These are phyloP conservation scores for Jacaranda copaia DNA, from an alignment of 257 asterid genomes.

Conservation along the genomic window DNA sequence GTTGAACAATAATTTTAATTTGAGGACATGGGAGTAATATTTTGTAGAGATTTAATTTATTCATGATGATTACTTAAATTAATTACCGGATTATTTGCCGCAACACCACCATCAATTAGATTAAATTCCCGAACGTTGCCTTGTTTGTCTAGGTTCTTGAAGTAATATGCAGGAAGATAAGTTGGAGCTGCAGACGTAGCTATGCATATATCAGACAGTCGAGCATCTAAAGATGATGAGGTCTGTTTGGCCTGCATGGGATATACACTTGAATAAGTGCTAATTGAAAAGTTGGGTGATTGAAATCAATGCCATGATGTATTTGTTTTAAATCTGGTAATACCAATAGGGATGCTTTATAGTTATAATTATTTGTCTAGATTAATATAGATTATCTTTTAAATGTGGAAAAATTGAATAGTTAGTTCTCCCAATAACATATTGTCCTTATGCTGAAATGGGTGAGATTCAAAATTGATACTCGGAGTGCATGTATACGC, in stretches of 20 bases:
- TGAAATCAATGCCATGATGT: neutral
- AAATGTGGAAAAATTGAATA: no score
- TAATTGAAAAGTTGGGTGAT: neutral
- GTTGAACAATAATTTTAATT: no score
- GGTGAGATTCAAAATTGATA: no score
- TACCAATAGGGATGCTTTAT: neutral
- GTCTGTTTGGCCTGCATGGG: conserved; percentile 38
- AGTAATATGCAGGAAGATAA: conserved; percentile 53
- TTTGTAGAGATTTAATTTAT: neutral
- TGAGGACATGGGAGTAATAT: no score
- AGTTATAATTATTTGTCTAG: neutral
- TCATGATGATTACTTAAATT: neutral
- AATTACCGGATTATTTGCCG: conserved; percentile 71
- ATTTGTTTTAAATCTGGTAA: neutral
- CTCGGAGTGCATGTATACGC: no score
- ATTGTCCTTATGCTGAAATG: no score
- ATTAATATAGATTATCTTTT: no score
- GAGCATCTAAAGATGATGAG: conserved; percentile 40
- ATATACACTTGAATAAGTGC: neutral
- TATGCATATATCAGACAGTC: conserved; percentile 57
- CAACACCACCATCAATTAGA: conserved; percentile 64
- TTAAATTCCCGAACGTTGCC: conserved; percentile 45
- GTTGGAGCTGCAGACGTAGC: conserved; percentile 77
- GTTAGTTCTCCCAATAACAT: no score
- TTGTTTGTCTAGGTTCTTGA: conserved; percentile 36